Base-by-base conservation (phyloP, 495 filamentous ascomycete species). In the Penicillium argentinense region DNA sequence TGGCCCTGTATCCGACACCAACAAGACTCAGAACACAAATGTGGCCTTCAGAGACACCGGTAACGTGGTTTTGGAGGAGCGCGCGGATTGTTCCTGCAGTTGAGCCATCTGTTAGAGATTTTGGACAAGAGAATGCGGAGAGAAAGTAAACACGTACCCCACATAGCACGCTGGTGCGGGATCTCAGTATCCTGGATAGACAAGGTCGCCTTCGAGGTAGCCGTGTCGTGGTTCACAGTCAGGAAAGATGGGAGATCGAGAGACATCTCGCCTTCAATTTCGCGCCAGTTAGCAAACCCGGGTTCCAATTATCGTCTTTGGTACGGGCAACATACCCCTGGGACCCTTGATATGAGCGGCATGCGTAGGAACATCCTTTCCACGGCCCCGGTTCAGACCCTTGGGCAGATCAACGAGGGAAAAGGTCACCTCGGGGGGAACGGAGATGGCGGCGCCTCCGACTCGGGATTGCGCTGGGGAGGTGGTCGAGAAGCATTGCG, bases 1-100 rank as follows among this genome's bases (percentile, higher is more conserved):
- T 87, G 2, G 93, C 93, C 62, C 89, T 78, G 78, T 96, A 98
- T 54, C 93, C 93, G 39, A 98, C 95, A 61, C 93, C 93, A n/a
- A 96, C 89, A 28, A 98, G 74, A 49, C 93, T 85, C 25, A 98
- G 73, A 53, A 98, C 88, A 12, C 90, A 89, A 5, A 89, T 88
- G 67, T 98, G 93, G 12, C 93, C 93, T 81, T 97, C 93, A 4
- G 89, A 95, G 25, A 97, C 93, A 41, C 93, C 93, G 26, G 87
- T 80, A 45, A 98, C 85, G 68, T 91, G 83, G 64, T 91, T 91
- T 57, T 89, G 85, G 39, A 98, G 78, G 57, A 93, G 91, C 13
- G 91, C 83, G 60, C 93, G 91, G 19, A 80, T 86, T 3, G 92
- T 97, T 39, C 91, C 91, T 96, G 24, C 2, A 40, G 37, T 11